Conservation (phyloP, 331 rosid genomes). For the Pyracantha coccinea region DNA sequence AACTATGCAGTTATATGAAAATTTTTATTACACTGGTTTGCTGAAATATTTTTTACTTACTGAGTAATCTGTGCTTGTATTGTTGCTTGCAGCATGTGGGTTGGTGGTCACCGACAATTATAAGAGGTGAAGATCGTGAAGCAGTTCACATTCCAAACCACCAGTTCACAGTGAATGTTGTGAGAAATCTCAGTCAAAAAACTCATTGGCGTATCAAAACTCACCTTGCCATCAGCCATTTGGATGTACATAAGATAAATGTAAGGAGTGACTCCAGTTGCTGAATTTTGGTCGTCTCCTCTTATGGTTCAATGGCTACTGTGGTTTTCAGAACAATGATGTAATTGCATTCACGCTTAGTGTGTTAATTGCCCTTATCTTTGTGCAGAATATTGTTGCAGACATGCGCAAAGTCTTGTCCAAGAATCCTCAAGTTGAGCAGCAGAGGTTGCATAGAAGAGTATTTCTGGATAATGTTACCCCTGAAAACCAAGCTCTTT, state of each 20-base stretch:
- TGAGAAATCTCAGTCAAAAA: conserved; percentile 81
- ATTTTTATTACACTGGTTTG: not conserved
- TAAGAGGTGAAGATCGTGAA: conserved; percentile 97
- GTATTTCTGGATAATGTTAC: conserved; percentile 80
- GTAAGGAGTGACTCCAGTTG: conserved; percentile 31
- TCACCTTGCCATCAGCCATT: conserved; percentile 83
- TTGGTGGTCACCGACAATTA: conserved; percentile 95
- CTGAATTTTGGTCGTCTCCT: not conserved
- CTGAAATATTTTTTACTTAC: not conserved
- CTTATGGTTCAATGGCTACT: not conserved
- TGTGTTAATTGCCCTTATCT: conserved; percentile 15
- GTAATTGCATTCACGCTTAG: conserved; percentile 10
- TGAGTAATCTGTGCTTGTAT: conserved; percentile 9
- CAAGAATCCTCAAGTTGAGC: conserved; percentile 94
- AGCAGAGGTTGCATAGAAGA: conserved; percentile 91
- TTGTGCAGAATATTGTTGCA: conserved; percentile 74
- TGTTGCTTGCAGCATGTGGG: conserved; percentile 72
- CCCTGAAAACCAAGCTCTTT: conserved; percentile 82
- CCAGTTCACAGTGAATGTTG: conserved; percentile 82
- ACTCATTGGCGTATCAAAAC: conserved; percentile 97
- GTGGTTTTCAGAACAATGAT: not conserved
- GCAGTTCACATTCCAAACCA: conserved; percentile 97
- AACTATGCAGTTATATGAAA: not conserved
- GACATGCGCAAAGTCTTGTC: conserved; percentile 98
- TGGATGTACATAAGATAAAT: conserved; percentile 79